Base-by-base conservation (phyloP, 805 yeast species). In the Cyberlindnera mycetangii region DNA sequence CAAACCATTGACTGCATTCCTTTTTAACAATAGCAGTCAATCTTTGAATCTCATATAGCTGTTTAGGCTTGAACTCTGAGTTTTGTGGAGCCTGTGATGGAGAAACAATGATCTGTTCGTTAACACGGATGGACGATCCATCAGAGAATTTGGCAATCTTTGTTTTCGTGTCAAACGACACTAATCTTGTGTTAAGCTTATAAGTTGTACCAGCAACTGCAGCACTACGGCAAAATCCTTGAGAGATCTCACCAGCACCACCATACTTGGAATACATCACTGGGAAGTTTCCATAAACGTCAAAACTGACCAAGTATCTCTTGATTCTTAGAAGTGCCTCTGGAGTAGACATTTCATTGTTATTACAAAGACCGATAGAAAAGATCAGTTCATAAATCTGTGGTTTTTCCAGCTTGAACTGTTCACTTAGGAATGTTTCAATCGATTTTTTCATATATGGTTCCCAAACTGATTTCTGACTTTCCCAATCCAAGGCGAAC, bases 121-220 rank as follows among this genome's bases (percentile, higher is more conserved):
- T 75, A 38, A 92, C 86, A 49, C 74, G 76, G 28, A 89, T 82
- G 40, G 71, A 68, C 15, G 89, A 76, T 24, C 95, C 93, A 62
- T 90, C 97, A 47, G 76, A 70, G 52, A 87, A 80, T 32, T 70
- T 69, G 7, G 95, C 97, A 19, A 80, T 69, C 57, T 85, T 83
- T 24, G 78, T 68, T 21, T 63, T 67, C 28, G 83, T 79, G 61
- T 92, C 92, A 66, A 71, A 89, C 30, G 79, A 77, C 5, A 68
- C 68, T 41, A 92, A 65, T 32, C 73, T 68, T 14, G 93, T 83
- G 59, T 83, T 81, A 44, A 92, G 72, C 64, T 89, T 89, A 68
- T 93, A 92, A 27, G 95, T 88, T 43, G 97, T 85, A 43, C 98
- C 98, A 16, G 93, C 98, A 50, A 92, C 98, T 12, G 99, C 99